Conservation (phyloP, 208 protist genomes). For the Leishmania guyanensis region DNA sequence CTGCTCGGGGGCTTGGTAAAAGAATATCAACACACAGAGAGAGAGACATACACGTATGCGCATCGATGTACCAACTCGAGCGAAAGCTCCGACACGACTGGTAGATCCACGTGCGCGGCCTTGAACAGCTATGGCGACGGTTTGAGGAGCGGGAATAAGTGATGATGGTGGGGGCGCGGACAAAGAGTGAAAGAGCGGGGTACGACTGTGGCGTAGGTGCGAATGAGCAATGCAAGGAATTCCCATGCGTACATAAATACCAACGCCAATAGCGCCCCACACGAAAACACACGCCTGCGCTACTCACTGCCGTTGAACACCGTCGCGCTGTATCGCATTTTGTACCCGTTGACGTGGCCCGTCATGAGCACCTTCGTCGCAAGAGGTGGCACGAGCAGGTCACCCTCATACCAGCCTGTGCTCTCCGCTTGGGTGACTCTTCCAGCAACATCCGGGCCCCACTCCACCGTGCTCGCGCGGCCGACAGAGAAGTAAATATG, state of each 20-base stretch:
- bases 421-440: constrained; percentile 17
- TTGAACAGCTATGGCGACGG: not conserved
- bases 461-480: constrained; percentile 18
- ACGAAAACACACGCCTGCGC: not conserved
- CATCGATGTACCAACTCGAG: not conserved
- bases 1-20: not conserved
- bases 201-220: not conserved
- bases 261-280: not conserved
- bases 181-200: not conserved
- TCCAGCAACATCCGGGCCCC: constrained; percentile 11
- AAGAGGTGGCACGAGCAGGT: constrained; percentile 29
- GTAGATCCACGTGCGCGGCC: not conserved
- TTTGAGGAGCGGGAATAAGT: not conserved
- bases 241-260: not conserved
- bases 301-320: not conserved
- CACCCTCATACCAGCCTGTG: constrained; percentile 21
- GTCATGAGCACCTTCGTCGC: constrained; percentile 28
- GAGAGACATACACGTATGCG: not conserved
- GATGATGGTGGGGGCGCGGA: not conserved
- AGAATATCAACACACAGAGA: not conserved
- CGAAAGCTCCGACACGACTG: not conserved
- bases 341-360: constrained; percentile 28
- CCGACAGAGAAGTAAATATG: constrained; percentile 33
- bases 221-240: not conserved
- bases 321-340: constrained; percentile 28